Percentiles rank a stretch among this genome's conserved stretches.
Conservation (phyloP, 768 basidiomycete species). For the Mycena crocata region DNA sequence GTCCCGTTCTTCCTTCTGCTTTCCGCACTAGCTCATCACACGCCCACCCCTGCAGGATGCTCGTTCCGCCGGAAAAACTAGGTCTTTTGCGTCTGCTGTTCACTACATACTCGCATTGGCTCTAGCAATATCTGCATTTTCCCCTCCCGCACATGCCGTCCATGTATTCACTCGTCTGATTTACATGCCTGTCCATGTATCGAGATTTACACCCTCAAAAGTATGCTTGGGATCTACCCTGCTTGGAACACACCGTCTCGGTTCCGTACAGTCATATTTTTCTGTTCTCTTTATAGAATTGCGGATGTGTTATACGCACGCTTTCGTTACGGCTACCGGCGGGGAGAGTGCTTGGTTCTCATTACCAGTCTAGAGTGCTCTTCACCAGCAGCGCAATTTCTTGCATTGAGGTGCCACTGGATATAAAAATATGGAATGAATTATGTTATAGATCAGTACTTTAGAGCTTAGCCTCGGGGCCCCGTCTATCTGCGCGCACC, state of each 20-base stretch:
- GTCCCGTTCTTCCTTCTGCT: conserved; percentile 40
- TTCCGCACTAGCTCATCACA: neutral
- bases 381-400: no score
- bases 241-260: neutral
- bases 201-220: conserved; percentile 26
- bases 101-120: conserved; percentile 28
- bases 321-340: no score
- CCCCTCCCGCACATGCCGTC: neutral
- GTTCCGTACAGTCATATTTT: conserved; percentile 22
- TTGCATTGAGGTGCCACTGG: no score
- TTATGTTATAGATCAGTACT: conserved; percentile 7
- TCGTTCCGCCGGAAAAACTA: conserved; percentile 98
- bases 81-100: conserved; percentile 40
- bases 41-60: conserved; percentile 73
- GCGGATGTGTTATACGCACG: neutral
- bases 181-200: conserved; percentile 30
- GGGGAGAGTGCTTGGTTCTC: no score
- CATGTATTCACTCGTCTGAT: no score
- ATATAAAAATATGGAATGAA: no score
- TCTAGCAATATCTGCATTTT: conserved; percentile 20
- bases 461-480: conserved; percentile 43
- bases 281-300: conserved; percentile 9
- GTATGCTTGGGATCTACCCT: conserved; percentile 26
- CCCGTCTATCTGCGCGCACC: conserved; percentile 67
- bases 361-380: no score